Evolutionary conservation across 306 rosid species (phyloP).

Genomic region (Carpinus fangiana): DNA sequence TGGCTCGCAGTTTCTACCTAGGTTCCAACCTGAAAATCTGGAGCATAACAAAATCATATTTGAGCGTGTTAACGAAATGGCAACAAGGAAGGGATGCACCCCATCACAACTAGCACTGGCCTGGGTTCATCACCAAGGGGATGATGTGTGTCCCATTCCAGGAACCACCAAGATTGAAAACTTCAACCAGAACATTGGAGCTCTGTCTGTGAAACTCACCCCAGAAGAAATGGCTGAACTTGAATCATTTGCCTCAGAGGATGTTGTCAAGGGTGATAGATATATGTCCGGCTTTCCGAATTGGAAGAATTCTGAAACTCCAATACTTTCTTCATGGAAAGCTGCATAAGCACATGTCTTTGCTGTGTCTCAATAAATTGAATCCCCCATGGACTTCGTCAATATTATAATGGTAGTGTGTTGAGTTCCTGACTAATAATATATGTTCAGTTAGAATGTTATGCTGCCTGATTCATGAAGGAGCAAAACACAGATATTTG

Average conservation of each 20-base stretch:
- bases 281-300: background rate
- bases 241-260: constrained; percentile 49
- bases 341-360: background rate
- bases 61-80: constrained; percentile 56
- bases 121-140: constrained; percentile 73
- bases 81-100: constrained; percentile 61
- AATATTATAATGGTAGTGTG: background rate
- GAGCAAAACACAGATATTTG: background rate
- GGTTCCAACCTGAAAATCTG: constrained; percentile 59
- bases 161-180: constrained; percentile 78
- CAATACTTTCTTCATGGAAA: constrained; percentile 58
- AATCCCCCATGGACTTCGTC: background rate
- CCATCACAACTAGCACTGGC: constrained; percentile 61
- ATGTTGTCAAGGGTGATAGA: constrained; percentile 50
- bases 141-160: constrained; percentile 65
- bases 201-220: constrained; percentile 60
- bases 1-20: constrained; percentile 38
- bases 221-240: constrained; percentile 59
- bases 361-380: background rate
- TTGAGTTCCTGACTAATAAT: background rate
- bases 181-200: constrained; percentile 57
- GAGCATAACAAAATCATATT: constrained; percentile 57
- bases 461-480: background rate
- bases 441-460: background rate
- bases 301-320: constrained; percentile 55